phyloP scores from a whole-genome alignment of 2,329 filamentous ascomycete species.

The Aureobasidium sp. region DNA sequence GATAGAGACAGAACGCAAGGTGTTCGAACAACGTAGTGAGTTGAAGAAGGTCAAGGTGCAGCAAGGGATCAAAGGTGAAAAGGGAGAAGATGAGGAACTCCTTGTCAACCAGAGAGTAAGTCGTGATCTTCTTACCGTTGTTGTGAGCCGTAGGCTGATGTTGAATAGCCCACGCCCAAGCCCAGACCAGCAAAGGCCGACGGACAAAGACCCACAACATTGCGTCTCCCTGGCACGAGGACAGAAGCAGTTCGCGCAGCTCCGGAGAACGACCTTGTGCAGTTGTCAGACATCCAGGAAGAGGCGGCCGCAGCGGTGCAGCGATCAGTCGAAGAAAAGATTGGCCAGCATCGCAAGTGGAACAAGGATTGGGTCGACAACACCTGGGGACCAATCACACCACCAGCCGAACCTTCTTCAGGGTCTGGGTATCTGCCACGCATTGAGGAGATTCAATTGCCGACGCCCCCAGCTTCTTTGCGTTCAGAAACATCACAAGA shows the following conservation, averaged over 20 bases:
- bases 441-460: conserved; percentile 27
- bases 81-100: conserved; percentile 85
- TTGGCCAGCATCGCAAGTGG: conserved; percentile 83
- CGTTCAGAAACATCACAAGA: conserved; percentile 35
- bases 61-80: conserved; percentile 71
- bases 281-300: conserved; percentile 65
- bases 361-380: conserved; percentile 84
- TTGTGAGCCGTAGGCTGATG: conserved; percentile 19
- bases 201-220: conserved; percentile 56
- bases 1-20: conserved; percentile 61
- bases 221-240: conserved; percentile 41
- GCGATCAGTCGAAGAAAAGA: conserved; percentile 75
- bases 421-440: conserved; percentile 23
- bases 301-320: conserved; percentile 77
- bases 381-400: conserved; percentile 76
- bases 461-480: conserved; percentile 40
- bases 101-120: conserved; percentile 81
- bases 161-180: conserved; percentile 29
- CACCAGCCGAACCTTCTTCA: conserved; percentile 51
- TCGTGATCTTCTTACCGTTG: conserved; percentile 9
- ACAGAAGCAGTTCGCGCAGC: conserved; percentile 53
- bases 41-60: conserved; percentile 85
- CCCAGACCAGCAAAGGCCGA: conserved; percentile 50
- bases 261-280: conserved; percentile 69
- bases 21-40: conserved; percentile 75